Evolutionary conservation across 139 green algal genomes (phyloP).

Genomic region (Coccomyxa sp.): DNA sequence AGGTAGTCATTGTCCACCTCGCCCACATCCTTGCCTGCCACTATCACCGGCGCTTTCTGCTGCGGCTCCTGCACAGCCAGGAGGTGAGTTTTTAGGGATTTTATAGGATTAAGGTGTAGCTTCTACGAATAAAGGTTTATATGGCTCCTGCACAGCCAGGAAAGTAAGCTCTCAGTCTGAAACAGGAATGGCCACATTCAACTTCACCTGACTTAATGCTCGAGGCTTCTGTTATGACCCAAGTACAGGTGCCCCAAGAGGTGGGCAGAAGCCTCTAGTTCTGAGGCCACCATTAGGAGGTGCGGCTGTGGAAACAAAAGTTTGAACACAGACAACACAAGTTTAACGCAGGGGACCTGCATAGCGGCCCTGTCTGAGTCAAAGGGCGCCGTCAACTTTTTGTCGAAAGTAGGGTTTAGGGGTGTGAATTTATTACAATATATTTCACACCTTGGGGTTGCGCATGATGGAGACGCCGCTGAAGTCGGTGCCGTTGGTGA

Average conservation of each 20-base stretch:
- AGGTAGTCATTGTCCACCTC: slow-evolving; percentile 98
- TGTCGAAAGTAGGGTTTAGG: too few species aligned
- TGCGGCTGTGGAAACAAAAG: too few species aligned
- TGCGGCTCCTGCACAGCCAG: slow-evolving; percentile 47
- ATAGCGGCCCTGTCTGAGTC: too few species aligned
- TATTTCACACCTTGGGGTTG: slow-evolving; percentile 39
- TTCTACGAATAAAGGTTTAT: not conserved
- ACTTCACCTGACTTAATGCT: too few species aligned
- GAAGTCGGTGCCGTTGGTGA: slow-evolving; percentile 33
- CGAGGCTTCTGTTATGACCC: too few species aligned
- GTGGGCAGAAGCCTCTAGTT: too few species aligned
- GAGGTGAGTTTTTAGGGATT: not conserved
- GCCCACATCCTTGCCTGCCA: slow-evolving; percentile 79
- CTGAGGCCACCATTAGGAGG: too few species aligned
- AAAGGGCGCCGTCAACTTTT: too few species aligned
- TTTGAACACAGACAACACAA: too few species aligned
- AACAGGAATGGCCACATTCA: too few species aligned
- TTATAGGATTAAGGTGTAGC: not conserved
- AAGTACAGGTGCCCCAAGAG: too few species aligned
- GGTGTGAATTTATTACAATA: not conserved
- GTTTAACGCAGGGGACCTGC: too few species aligned
- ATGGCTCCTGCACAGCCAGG: slow-evolving; percentile 49
- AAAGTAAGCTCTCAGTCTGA: not conserved
- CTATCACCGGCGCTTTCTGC: slow-evolving; percentile 65
- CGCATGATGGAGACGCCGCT: slow-evolving; percentile 28